These are phyloP conservation scores for Chaetomium cochliodes DNA, from an alignment of 495 filamentous ascomycete genomes.

Conservation along the genomic window DNA sequence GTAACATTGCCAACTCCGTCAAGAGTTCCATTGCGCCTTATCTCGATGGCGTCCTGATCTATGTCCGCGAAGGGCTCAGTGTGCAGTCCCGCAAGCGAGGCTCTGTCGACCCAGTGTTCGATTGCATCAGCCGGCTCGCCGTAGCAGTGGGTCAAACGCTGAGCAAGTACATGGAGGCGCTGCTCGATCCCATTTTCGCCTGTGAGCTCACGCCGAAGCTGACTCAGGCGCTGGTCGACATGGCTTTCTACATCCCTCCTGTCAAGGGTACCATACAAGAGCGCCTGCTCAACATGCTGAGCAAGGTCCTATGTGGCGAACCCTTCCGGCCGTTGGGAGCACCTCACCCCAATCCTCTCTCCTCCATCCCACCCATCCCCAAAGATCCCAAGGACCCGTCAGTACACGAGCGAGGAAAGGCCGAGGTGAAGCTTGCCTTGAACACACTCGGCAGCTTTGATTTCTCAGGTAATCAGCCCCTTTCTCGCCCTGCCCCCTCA, in stretches of 20 bases:
- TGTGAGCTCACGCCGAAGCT: slow-evolving; percentile 90
- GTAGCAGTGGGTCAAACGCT: slow-evolving; percentile 92
- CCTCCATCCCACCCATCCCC: slow-evolving; percentile 73
- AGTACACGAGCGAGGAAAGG: slow-evolving; percentile 69
- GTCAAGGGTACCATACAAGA: slow-evolving; percentile 91
- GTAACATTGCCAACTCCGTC: slow-evolving; percentile 92
- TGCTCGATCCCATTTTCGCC: slow-evolving; percentile 94
- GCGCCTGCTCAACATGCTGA: slow-evolving; percentile 88
- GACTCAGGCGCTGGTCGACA: slow-evolving; percentile 91
- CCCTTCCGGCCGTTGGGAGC: slow-evolving; percentile 90
- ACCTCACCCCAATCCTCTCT: slow-evolving; percentile 61
- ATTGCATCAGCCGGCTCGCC: slow-evolving; percentile 95
- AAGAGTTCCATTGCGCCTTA: slow-evolving; percentile 92
- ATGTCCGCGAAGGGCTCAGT: slow-evolving; percentile 85
- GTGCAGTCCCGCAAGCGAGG: slow-evolving; percentile 73
- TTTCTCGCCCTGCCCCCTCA: slow-evolving; percentile 2
- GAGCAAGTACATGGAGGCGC: slow-evolving; percentile 95
- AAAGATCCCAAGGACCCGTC: slow-evolving; percentile 81
- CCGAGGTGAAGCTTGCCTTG: slow-evolving; percentile 86
- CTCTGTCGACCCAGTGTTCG: slow-evolving; percentile 88
- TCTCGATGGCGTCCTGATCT: slow-evolving; percentile 85
- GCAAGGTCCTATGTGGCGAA: slow-evolving; percentile 85
- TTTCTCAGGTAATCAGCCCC: slow-evolving; percentile 61
- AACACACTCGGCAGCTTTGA: slow-evolving; percentile 96
- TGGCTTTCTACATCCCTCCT: slow-evolving; percentile 97